Evolutionary conservation across 257 asterid genomes (phyloP).

Genomic region (Solanum appendiculatum): DNA sequence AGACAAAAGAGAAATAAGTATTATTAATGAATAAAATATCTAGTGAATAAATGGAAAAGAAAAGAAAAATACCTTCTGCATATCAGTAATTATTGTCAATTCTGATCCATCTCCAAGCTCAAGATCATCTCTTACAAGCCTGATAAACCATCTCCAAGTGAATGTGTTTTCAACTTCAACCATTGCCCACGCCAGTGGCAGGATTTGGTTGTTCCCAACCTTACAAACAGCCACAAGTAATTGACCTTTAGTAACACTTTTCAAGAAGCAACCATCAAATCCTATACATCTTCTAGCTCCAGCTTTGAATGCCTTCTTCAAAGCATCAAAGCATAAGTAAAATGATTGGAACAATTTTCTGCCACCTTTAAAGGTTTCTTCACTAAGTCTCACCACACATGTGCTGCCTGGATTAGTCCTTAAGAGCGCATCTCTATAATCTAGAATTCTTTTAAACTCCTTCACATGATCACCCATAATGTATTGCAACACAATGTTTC

Average conservation of each 20-base stretch:
- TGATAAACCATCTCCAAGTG: neutral
- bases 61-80: neutral
- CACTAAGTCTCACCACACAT: neutral
- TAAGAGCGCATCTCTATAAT: neutral
- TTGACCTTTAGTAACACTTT: neutral
- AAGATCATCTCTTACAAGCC: neutral
- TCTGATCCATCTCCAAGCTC: neutral
- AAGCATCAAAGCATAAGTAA: too few relatives aligned
- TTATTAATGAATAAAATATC: too few relatives aligned
- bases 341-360: too few relatives aligned
- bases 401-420: neutral
- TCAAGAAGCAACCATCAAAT: neutral
- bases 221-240: neutral
- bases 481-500: neutral
- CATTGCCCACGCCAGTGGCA: neutral
- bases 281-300: too few relatives aligned
- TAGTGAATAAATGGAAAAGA: neutral
- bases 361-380: too few relatives aligned
- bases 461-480: neutral
- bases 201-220: neutral
- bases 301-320: too few relatives aligned
- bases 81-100: neutral
- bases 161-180: neutral
- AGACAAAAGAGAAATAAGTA: too few relatives aligned
- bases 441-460: neutral